Evolutionary conservation across 2,329 filamentous ascomycete species (phyloP), one percentile per base, ranked within the genome.

Genomic region (Diaporthe nobilis): DNA sequence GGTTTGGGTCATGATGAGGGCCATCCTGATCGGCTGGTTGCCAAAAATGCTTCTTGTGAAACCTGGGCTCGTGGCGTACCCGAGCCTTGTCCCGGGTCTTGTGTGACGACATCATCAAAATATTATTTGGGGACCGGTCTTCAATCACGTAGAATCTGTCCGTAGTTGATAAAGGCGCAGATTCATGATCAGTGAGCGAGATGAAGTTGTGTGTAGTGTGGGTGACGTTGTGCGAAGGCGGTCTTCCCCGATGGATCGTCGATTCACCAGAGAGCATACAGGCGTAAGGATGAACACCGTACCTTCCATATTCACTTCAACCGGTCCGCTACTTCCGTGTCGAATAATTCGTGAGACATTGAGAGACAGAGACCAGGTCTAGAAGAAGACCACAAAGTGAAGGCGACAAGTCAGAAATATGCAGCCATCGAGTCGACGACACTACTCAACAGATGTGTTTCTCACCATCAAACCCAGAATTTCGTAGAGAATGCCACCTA

Each of bases 11-110:
- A 37, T 70, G 55, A 22, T 65, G 53, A 68, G 47, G 47, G 13
- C 31, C 7, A 37, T 65, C 61, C 28, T 63, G 74, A 57, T 58
- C 31, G 60, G 74, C 42, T 49, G 31, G 63, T 13, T 74, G 58
- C 72, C 75, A 76, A 53, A 72, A 37, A 28, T 7, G 20, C 25
- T 67, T 72, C 42, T 39, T 65, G 55, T 75, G 73, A 34, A 60
- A 77, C 63, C 9, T 22, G 31, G 70, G 25, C 31, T 39, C n/a
- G 37, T 58, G 65, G 12, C 25, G 44, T 34, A 20, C 37, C 22
- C 39, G 49, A 53, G 57, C 55, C 49, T 42, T 61, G 60, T 72
- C 67, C 51, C 34, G 65, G 25, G 9, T 31, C 25, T 25, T 51
- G 55, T 75, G 53, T 53, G 57, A 67, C 70, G 20, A 34, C 68